These are phyloP conservation scores for Triadica sebifera DNA, from an alignment of 345 rosid genomes.

Conservation along the genomic window DNA sequence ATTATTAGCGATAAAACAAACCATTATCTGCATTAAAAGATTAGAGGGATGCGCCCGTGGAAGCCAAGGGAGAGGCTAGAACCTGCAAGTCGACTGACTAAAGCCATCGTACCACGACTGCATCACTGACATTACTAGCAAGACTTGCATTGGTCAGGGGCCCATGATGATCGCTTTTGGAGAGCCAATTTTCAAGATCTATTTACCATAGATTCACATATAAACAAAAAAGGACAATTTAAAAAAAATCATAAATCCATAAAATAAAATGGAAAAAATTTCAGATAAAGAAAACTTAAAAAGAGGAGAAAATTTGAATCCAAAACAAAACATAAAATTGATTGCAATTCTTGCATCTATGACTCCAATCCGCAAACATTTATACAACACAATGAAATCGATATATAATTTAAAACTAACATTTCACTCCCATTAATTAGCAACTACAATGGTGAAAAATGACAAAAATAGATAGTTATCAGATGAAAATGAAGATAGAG, in stretches of 20 bases:
- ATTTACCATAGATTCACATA: conserved; percentile 48
- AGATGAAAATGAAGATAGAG: not conserved
- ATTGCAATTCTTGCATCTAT: conserved; percentile 17
- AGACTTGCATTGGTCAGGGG: conserved; percentile 61
- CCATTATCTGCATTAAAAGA: conserved; percentile 78
- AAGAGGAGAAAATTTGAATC: conserved; percentile 47
- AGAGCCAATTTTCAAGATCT: conserved; percentile 98
- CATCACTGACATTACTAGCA: conserved; percentile 74
- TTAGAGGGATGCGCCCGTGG: conserved; percentile 74
- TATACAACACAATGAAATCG: not conserved
- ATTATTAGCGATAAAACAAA: not conserved
- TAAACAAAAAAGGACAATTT: conserved; percentile 9
- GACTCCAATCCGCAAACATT: conserved; percentile 1
- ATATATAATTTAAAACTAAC: not conserved
- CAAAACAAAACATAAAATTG: conserved; percentile 50
- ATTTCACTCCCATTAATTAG: not conserved
- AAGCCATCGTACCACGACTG: conserved; percentile 98
- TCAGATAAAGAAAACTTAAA: conserved; percentile 40
- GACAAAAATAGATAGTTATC: not conserved
- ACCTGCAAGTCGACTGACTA: conserved; percentile 99
- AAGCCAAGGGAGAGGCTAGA: conserved; percentile 83
- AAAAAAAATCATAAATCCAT: conserved; percentile 6
- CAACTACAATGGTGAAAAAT: not conserved
- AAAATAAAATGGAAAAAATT: not conserved
- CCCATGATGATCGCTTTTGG: conserved; percentile 82